phyloP scores from a whole-genome alignment of 179 eudicot species.

The Heliamphora pulchella region DNA sequence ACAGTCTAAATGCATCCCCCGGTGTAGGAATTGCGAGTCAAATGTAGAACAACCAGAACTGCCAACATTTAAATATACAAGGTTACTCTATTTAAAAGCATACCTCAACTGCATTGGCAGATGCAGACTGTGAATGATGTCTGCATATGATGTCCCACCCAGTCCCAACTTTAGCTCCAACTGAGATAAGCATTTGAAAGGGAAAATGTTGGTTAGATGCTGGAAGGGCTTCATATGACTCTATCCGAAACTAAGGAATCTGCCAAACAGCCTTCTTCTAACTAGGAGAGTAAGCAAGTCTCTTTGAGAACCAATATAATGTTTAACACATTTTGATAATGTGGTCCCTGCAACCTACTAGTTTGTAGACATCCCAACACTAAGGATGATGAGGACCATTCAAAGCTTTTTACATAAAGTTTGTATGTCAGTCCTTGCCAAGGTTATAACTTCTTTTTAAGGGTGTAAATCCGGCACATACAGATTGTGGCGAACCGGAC shows the following conservation, averaged over 20 bases:
- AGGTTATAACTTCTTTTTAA: neutral
- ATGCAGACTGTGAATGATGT: conserved; percentile 73
- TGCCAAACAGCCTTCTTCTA: conserved; percentile 6
- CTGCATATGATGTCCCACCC: conserved; percentile 84
- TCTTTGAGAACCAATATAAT: neutral
- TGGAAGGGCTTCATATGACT: neutral
- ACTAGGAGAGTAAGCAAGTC: neutral
- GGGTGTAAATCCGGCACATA: neutral
- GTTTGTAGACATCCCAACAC: neutral
- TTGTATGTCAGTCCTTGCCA: neutral
- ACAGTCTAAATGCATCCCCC: neutral
- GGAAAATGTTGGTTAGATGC: conserved; percentile 7
- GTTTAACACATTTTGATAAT: neutral
- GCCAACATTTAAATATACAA: neutral
- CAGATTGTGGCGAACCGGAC: neutral
- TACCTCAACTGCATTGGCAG: conserved; percentile 93
- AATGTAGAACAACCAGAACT: neutral
- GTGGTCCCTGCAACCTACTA: neutral
- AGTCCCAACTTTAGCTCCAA: conserved; percentile 84
- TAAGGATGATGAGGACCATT: no score
- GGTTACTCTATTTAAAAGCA: neutral
- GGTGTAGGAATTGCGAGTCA: neutral
- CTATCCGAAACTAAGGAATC: neutral
- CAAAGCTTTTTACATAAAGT: neutral
- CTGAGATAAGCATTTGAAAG: conserved; percentile 27